Evolutionary conservation across 2,329 filamentous ascomycete genomes (phyloP).

Genomic region (Penicillium decumbens): DNA sequence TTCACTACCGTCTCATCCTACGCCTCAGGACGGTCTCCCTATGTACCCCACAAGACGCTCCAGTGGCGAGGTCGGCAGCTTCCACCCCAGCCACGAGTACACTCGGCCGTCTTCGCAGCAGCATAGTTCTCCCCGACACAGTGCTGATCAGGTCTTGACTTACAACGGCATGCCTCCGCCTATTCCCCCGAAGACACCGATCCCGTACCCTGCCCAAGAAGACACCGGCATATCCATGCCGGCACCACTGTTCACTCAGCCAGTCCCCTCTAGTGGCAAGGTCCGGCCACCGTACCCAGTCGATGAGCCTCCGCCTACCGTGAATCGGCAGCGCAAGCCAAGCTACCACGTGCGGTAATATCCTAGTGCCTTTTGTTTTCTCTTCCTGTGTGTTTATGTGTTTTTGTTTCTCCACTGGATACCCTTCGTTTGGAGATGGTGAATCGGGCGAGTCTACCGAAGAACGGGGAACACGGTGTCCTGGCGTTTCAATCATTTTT

Average conservation of each 20-base stretch:
- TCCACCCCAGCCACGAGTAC: slow-evolving; percentile 39
- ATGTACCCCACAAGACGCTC: slow-evolving; percentile 27
- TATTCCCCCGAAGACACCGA: slow-evolving; percentile 70
- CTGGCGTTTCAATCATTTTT: not conserved
- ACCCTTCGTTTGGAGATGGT: slow-evolving; percentile 18
- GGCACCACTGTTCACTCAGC: slow-evolving; percentile 32
- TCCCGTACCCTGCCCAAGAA: slow-evolving; percentile 49
- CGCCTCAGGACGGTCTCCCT: slow-evolving; percentile 25
- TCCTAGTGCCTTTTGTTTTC: slow-evolving; percentile 2
- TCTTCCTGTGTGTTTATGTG: not conserved
- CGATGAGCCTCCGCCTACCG: slow-evolving; percentile 74
- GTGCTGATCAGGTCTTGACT: slow-evolving; percentile 31
- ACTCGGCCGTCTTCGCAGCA: slow-evolving; percentile 29
- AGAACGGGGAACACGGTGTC: slow-evolving; percentile 9
- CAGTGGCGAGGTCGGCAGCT: slow-evolving; percentile 26
- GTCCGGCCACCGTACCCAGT: slow-evolving; percentile 67
- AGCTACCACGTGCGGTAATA: slow-evolving; percentile 56
- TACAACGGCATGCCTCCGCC: slow-evolving; percentile 54
- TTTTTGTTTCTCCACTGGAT: slow-evolving; percentile 13
- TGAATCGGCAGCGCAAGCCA: slow-evolving; percentile 83
- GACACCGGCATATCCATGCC: slow-evolving; percentile 33
- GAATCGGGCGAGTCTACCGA: slow-evolving; percentile 1
- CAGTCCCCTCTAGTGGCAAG: slow-evolving; percentile 20
- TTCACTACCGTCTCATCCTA: slow-evolving; percentile 27
- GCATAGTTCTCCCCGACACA: slow-evolving; percentile 32